These are phyloP conservation scores for Schoenoplectus tabernaemontani DNA, from an alignment of 202 grass and related monocot genomes.

Conservation along the genomic window DNA sequence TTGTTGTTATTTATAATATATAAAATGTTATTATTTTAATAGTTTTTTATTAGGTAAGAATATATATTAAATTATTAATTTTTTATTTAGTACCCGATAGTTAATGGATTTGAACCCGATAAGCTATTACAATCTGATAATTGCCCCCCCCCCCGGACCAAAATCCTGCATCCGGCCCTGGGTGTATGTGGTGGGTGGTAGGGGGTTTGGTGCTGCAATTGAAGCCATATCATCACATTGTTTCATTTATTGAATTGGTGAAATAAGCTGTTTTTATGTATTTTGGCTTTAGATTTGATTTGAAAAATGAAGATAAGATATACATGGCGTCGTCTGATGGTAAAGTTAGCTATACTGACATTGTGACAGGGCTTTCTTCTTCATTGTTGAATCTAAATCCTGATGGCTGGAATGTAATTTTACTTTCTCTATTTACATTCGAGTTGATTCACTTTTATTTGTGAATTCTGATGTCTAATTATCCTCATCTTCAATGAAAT, in stretches of 20 bases:
- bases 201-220: background rate
- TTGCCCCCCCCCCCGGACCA: too few species aligned
- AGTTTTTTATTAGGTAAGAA: too few species aligned
- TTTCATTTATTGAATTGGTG: background rate
- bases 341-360: constrained; percentile 64
- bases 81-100: too few species aligned
- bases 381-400: constrained; percentile 78
- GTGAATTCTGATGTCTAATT: background rate
- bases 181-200: too few species aligned
- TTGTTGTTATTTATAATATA: too few species aligned
- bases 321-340: constrained; percentile 95
- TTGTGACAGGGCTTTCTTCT: constrained; percentile 66
- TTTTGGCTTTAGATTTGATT: constrained; percentile 47
- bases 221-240: background rate
- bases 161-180: too few species aligned
- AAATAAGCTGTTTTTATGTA: constrained; percentile 8
- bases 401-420: constrained; percentile 82
- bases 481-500: constrained; percentile 14
- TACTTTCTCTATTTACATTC: background rate
- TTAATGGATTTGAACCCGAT: too few species aligned
- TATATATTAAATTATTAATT: too few species aligned
- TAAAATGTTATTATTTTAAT: too few species aligned
- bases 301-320: constrained; percentile 49
- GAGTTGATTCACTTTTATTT: background rate
- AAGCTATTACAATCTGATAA: too few species aligned